Conservation (phyloP, 371 early-diverging fungal genomes). For the Mortierella sp. region DNA sequence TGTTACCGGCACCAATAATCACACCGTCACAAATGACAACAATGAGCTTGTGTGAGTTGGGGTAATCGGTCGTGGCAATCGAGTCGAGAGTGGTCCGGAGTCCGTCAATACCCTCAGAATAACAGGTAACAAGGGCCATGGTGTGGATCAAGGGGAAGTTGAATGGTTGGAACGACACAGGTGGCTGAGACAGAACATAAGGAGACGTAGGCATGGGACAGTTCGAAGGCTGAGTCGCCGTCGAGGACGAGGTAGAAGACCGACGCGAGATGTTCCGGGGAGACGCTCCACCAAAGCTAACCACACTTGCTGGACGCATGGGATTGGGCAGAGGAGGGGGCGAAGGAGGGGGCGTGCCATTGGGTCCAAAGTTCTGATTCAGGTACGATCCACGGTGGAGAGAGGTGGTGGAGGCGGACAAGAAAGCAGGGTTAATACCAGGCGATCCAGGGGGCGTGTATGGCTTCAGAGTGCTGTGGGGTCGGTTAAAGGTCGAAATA, state of each 20-base stretch:
- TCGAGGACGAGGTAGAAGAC: conserved; percentile 56
- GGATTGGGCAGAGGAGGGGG: conserved; percentile 42
- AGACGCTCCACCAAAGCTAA: conserved; percentile 36
- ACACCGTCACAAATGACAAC: conserved; percentile 92
- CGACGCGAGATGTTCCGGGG: conserved; percentile 53
- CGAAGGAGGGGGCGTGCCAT: conserved; percentile 45
- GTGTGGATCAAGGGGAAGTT: conserved; percentile 79
- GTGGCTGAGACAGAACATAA: conserved; percentile 58
- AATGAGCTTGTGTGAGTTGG: conserved; percentile 91
- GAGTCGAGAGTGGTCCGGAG: conserved; percentile 96
- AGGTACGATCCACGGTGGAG: conserved; percentile 40
- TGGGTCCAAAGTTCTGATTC: conserved; percentile 34
- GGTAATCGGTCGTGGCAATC: conserved; percentile 92
- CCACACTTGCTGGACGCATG: conserved; percentile 40
- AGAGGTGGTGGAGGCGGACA: conserved; percentile 41
- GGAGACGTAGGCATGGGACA: conserved; percentile 47
- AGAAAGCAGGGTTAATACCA: conserved; percentile 27
- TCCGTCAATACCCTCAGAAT: conserved; percentile 93
- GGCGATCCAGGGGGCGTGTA: conserved; percentile 49
- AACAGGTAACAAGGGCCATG: conserved; percentile 88
- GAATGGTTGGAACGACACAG: conserved; percentile 70
- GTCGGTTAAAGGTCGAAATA: conserved; percentile 50
- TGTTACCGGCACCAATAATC: conserved; percentile 84
- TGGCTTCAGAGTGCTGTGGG: conserved; percentile 43
- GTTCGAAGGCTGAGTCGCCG: conserved; percentile 38